Base-by-base conservation (phyloP, 306 rosid genomes). In the Cicer cuneatum region DNA sequence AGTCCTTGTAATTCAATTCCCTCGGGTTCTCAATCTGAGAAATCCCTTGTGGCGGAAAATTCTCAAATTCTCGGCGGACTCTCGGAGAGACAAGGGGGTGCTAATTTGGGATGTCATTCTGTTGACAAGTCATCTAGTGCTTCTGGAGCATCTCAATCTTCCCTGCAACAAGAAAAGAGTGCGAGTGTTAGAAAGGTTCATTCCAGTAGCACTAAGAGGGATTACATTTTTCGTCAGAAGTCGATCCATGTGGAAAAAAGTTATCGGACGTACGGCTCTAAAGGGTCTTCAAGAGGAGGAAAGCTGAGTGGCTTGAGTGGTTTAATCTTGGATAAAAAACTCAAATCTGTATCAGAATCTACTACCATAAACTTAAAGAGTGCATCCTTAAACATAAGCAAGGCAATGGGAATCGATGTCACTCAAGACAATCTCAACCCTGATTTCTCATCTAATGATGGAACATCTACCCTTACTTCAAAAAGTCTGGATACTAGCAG, bases 141-240 rank as follows among this genome's bases (percentile, higher is more conserved):
- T 29, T 46, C 83, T 37, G 93, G 86, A 57, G 63, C 81, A 43
- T 80, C 91, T 72, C 90, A 83, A 76, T 76, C 87, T 84, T 73
- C 84, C 74, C 46, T 80, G 21, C 48, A 47, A 5, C 93, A 89
- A 82, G 97, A 86, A 74, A 91, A 84, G 78, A 38, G 65, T 72
- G 87, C 82, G 53, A 66, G 83, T 76, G 67, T 62, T 73, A 87
- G 89, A 80, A 89, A 87, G 84, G 81, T 81, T 33, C 92, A 86
- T 42, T 80, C 97, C 54, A 72, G 73, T 58, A 77, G 81, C 80
- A 69, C 83, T 48, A 93, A 83, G 86, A 88, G 93, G 86, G 98
- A 93, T 16, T 85, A 85, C 88, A 80, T 88, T 84, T 89, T 91
- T 53, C 92, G 91, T 43, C 97, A 93, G 16, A 91, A 93, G 84